Evolutionary conservation across 768 basidiomycete species (phyloP).

Genomic region (Agrocybe pediades): DNA sequence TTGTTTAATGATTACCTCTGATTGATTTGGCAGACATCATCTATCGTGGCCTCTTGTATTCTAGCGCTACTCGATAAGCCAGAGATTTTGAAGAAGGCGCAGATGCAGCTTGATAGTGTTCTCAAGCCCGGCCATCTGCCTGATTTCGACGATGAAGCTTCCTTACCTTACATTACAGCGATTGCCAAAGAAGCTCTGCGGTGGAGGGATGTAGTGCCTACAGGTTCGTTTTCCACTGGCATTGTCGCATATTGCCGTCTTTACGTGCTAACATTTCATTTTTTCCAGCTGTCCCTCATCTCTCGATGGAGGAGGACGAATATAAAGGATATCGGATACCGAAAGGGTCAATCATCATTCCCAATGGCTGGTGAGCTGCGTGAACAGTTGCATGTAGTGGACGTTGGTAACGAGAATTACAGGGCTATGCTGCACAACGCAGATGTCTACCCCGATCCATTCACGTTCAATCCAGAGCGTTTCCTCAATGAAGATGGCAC

Average conservation of each 20-base stretch:
- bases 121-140: slow-evolving; percentile 32
- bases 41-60: slow-evolving; percentile 28
- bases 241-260: no score
- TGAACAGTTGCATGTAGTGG: no score
- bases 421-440: slow-evolving; percentile 46
- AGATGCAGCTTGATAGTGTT: slow-evolving; percentile 34
- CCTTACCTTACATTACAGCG: slow-evolving; percentile 34
- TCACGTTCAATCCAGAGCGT: slow-evolving; percentile 39
- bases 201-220: slow-evolving; percentile 25
- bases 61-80: slow-evolving; percentile 31
- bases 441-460: slow-evolving; percentile 36
- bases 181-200: slow-evolving; percentile 30
- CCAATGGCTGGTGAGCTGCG: slow-evolving; percentile 38
- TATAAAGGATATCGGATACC: slow-evolving; percentile 32
- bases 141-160: slow-evolving; percentile 29
- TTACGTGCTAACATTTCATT: no score
- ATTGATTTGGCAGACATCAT: slow-evolving; percentile 24
- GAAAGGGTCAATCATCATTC: slow-evolving; percentile 31
- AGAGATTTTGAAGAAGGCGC: slow-evolving; percentile 31
- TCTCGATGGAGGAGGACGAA: slow-evolving; percentile 25
- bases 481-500: slow-evolving; percentile 26
- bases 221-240: slow-evolving; percentile 16
- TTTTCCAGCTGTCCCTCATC: slow-evolving; percentile 24
- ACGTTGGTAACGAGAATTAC: no score
- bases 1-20: neutral